phyloP scores from a whole-genome alignment of 73 alveolate species.

The Paramecium octaurelia region DNA sequence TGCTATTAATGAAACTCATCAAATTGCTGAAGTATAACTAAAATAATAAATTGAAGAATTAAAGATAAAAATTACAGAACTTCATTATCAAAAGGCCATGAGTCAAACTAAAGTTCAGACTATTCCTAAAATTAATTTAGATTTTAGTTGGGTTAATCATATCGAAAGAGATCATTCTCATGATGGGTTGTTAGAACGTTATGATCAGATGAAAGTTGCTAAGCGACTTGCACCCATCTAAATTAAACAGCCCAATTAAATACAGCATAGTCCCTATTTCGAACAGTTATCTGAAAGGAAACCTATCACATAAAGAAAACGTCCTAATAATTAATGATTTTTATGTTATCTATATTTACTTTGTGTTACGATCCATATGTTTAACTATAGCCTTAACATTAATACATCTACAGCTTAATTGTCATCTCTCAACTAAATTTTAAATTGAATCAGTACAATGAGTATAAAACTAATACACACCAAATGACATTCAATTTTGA shows the following conservation, averaged over 20 bases:
- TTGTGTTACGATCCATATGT: not conserved
- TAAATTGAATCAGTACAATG: too few relatives aligned
- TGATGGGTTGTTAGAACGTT: not conserved
- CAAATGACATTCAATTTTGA: too few relatives aligned
- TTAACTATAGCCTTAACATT: too few relatives aligned
- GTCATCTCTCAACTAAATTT: too few relatives aligned
- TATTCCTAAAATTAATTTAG: not conserved
- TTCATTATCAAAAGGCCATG: not conserved
- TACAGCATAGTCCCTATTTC: not conserved
- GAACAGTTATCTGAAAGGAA: not conserved
- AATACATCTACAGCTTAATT: too few relatives aligned
- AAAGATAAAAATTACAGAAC: not conserved
- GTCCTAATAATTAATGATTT: not conserved
- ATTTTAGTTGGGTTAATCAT: constrained; percentile 18
- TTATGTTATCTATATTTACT: not conserved
- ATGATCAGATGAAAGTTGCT: not conserved
- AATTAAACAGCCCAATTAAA: not conserved
- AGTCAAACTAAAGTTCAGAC: not conserved
- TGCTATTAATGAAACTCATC: not conserved
- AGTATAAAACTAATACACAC: too few relatives aligned
- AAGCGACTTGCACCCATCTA: not conserved
- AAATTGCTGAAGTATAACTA: constrained; percentile 10
- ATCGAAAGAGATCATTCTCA: not conserved
- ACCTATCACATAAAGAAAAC: not conserved
- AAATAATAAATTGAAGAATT: constrained; percentile 3